Evolutionary conservation across 2,329 filamentous ascomycete genomes (phyloP).

Genomic region (Pseudocercospora fijiensis): DNA sequence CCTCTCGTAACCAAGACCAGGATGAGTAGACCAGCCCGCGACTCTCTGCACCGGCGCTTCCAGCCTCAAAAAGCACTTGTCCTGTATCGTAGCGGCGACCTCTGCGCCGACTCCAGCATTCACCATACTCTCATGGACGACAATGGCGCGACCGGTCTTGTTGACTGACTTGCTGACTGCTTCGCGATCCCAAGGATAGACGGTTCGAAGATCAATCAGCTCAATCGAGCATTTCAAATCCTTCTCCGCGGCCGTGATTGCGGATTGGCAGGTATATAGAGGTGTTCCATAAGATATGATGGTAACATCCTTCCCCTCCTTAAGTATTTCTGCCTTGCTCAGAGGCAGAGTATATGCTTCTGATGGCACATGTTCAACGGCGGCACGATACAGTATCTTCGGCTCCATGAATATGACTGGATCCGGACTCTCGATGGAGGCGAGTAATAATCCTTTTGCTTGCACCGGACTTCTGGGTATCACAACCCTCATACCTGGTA

Average conservation of each 20-base stretch:
- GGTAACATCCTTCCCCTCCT: constrained; percentile 76
- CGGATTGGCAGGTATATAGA: constrained; percentile 76
- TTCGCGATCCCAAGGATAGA: constrained; percentile 88
- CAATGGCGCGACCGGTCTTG: constrained; percentile 81
- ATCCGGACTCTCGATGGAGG: constrained; percentile 74
- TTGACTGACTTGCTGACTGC: constrained; percentile 77
- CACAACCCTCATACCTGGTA: constrained; percentile 81
- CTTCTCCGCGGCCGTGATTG: constrained; percentile 73
- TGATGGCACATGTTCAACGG: constrained; percentile 85
- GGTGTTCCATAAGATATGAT: constrained; percentile 88
- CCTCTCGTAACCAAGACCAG: constrained; percentile 71
- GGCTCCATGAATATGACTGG: constrained; percentile 93
- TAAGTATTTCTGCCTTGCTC: constrained; percentile 80
- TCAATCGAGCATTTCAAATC: constrained; percentile 74
- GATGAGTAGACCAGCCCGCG: constrained; percentile 86
- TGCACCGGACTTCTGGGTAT: constrained; percentile 83
- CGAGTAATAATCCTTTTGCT: constrained; percentile 80
- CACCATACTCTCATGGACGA: constrained; percentile 90
- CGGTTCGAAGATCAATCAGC: constrained; percentile 80
- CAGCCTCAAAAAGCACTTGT: constrained; percentile 77
- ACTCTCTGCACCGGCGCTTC: constrained; percentile 84
- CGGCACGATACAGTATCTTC: constrained; percentile 87
- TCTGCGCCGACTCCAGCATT: constrained; percentile 88
- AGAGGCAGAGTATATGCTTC: constrained; percentile 79
- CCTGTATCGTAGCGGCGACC: constrained; percentile 83